Conservation (phyloP, 192 early-diverging fungal species). For the Coemansia sp. region DNA sequence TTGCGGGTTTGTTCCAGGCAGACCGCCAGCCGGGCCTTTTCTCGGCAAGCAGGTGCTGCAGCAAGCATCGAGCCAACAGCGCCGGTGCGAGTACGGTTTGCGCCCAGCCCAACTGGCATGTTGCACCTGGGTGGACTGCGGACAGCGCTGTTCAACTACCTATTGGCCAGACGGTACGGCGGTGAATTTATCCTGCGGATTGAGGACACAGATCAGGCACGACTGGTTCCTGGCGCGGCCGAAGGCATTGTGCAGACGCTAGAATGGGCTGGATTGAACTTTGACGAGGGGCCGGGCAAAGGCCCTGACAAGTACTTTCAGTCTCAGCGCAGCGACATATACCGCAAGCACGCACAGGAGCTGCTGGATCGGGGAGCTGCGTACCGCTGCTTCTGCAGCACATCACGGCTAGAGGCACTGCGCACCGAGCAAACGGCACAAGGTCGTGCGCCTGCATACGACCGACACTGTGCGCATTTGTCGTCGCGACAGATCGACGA, state of each 20-base stretch:
- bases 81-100: conserved; percentile 81
- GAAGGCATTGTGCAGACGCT: conserved; percentile 67
- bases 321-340: conserved; percentile 74
- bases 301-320: conserved; percentile 69
- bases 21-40: not conserved
- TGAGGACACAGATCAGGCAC: conserved; percentile 89
- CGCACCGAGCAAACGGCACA: conserved; percentile 57
- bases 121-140: conserved; percentile 91
- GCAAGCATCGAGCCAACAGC: conserved; percentile 30
- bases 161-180: conserved; percentile 71
- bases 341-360: conserved; percentile 63
- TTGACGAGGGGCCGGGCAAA: conserved; percentile 75
- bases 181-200: conserved; percentile 85
- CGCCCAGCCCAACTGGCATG: conserved; percentile 90
- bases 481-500: conserved; percentile 65
- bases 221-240: conserved; percentile 71
- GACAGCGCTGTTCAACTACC: conserved; percentile 90
- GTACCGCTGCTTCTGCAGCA: conserved; percentile 87
- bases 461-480: conserved; percentile 74
- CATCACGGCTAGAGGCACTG: conserved; percentile 64
- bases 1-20: not conserved
- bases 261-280: conserved; percentile 72
- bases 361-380: conserved; percentile 72
- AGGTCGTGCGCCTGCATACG: conserved; percentile 68
- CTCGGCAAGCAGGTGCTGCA: not conserved